Base-by-base conservation (phyloP, 768 basidiomycete species). In the Termitomyces sp. region DNA sequence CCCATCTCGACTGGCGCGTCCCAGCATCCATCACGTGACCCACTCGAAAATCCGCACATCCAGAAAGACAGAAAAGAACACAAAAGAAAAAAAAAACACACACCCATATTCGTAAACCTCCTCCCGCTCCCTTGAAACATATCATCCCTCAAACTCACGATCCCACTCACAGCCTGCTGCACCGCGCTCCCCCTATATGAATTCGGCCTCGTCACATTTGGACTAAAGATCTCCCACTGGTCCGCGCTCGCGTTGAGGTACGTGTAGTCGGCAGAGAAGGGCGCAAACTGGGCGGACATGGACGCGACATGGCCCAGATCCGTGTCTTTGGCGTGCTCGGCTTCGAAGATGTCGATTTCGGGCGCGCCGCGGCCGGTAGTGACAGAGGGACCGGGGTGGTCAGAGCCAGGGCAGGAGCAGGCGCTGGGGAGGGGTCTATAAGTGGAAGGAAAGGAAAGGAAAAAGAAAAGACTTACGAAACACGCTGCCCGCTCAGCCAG, bases 211-310 rank as follows among this genome's bases (percentile, higher is more conserved):
- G 77, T 76, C 31, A 63, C 55, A 3, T 63, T 43, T 1, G 70
- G 38, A 59, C 76, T 61, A 38, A 66, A 76, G 19, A 77, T 66
- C 49, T 57, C 53, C 68, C 69, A 78, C 40, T 73, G 52, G 19
- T 71, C 70, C 6, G 60, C 17, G 16, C 74, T 71, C 6, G 60
- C 63, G 48, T 74, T 77, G 23, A 47, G 42, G 54, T 76, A 78
- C 4, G 65, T 5, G 47, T 80, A 80, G 59, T 79, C 76, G 45
- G 75, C 73, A 32, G 71, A 64, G 65, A 80, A 80, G 1, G 79
- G 79, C 27, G 88, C 89, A 60, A 89, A 84, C 68, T 91, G 90
- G 21, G 81, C 83, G 2, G 82, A 84, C 71, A 91, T 90, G 17
- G 89, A 90, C 12, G 85, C 85, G 50, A 81, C 78, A 57, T 80